Evolutionary conservation across 352 stramenopile species (phyloP).

Genomic region (Pythium rhizo-oryzae): DNA sequence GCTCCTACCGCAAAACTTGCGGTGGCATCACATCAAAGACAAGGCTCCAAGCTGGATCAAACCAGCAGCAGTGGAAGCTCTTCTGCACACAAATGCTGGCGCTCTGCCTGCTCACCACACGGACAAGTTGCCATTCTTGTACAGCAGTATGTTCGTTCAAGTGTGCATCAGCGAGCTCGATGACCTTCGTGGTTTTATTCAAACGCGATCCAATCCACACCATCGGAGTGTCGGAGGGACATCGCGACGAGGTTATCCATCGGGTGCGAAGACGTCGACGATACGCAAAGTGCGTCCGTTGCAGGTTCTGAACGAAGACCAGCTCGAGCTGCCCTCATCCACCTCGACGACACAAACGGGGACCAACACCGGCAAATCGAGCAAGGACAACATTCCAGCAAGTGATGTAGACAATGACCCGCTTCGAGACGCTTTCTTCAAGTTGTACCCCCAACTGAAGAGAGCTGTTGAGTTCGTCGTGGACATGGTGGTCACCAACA

Average conservation of each 20-base stretch:
- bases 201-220: constrained; percentile 50
- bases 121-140: constrained; percentile 62
- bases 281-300: constrained; percentile 71
- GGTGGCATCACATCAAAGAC: constrained; percentile 16
- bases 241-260: not conserved
- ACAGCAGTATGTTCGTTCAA: constrained; percentile 67
- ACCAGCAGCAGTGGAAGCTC: constrained; percentile 12
- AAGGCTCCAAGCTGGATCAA: constrained; percentile 10
- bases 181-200: constrained; percentile 59
- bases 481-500: constrained; percentile 55
- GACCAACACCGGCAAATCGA: too few relatives aligned
- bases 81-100: constrained; percentile 6
- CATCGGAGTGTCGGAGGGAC: constrained; percentile 14
- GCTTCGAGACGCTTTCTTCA: constrained; percentile 61
- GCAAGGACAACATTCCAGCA: too few relatives aligned
- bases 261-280: constrained; percentile 25
- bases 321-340: constrained; percentile 17
- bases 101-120: constrained; percentile 3
- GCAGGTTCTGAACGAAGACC: constrained; percentile 45
- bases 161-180: constrained; percentile 62
- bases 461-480: constrained; percentile 68
- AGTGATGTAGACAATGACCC: constrained; percentile 31
- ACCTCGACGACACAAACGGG: too few relatives aligned
- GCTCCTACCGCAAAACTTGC: not conserved
- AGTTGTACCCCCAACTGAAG: constrained; percentile 59